Percentiles rank a stretch among this genome's conserved stretches.
These are phyloP conservation scores for Emericellopsis atlantica DNA, from an alignment of 2,329 filamentous ascomycete genomes.

Conservation along the genomic window DNA sequence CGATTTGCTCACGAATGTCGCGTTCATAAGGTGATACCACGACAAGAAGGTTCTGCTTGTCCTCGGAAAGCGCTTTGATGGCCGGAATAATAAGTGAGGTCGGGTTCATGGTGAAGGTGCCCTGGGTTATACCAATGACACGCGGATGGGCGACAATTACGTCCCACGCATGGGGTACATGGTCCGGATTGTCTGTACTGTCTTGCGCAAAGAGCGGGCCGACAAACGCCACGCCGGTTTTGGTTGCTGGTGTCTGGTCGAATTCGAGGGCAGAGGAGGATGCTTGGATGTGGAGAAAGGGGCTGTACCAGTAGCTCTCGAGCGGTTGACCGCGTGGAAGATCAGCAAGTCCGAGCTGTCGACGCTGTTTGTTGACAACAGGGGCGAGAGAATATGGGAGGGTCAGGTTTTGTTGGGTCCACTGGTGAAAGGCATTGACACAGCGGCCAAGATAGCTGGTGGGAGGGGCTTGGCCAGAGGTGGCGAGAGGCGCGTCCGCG, in stretches of 20 bases:
- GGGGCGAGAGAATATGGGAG: constrained; percentile 14
- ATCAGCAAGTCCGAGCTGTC: constrained; percentile 11
- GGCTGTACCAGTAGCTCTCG: constrained; percentile 21
- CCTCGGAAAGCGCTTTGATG: constrained; percentile 15
- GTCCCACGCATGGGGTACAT: constrained; percentile 19
- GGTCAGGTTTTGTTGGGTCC: constrained; percentile 12
- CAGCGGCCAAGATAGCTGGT: constrained; percentile 11
- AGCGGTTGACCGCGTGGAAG: constrained; percentile 15
- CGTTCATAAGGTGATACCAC: constrained; percentile 17
- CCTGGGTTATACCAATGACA: constrained; percentile 23
- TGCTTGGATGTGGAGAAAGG: constrained; percentile 23
- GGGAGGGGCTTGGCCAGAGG: constrained; percentile 17
- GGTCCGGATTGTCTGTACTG: background rate
- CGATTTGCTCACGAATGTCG: constrained; percentile 10
- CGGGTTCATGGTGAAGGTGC: constrained; percentile 22
- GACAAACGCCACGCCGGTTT: constrained; percentile 13
- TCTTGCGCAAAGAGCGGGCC: constrained; percentile 18
- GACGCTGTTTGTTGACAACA: constrained; percentile 17
- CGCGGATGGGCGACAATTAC: constrained; percentile 11
- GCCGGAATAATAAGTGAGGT: constrained; percentile 22
- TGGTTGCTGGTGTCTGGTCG: constrained; percentile 9
- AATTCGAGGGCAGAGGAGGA: constrained; percentile 21
- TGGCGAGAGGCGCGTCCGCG: constrained; percentile 14
- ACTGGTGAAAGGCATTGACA: constrained; percentile 13
- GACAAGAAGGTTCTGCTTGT: constrained; percentile 15